Conservation (phyloP, 805 yeast genomes). For the Candida gorgasii region DNA sequence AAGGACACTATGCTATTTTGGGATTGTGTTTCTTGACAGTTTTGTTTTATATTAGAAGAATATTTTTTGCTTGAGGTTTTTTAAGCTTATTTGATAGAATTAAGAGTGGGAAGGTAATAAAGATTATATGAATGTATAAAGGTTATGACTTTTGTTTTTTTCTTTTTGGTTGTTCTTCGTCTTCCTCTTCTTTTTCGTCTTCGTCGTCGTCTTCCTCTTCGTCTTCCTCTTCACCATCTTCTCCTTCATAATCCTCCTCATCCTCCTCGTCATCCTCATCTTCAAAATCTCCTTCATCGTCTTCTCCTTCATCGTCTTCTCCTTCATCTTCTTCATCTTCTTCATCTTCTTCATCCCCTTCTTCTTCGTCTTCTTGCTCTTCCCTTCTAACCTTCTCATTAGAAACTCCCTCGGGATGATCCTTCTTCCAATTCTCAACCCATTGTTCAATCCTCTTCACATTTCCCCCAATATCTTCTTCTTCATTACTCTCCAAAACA, state of each 20-base stretch:
- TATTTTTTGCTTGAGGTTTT: conserved; percentile 15
- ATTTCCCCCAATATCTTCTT: conserved; percentile 80
- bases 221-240: conserved; percentile 16
- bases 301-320: conserved; percentile 9
- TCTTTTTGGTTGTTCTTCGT: conserved; percentile 1
- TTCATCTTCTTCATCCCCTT: conserved; percentile 17
- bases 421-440: conserved; percentile 72
- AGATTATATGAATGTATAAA: neutral
- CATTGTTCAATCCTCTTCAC: conserved; percentile 74
- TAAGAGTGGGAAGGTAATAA: neutral
- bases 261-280: conserved; percentile 15
- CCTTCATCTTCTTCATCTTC: conserved; percentile 10
- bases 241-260: conserved; percentile 20
- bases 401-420: conserved; percentile 40
- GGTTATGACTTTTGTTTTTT: conserved; percentile 5
- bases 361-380: conserved; percentile 16
- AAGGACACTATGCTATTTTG: conserved; percentile 49
- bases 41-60: conserved; percentile 36
- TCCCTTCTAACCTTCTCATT: conserved; percentile 23
- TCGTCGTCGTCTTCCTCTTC: conserved; percentile 14
- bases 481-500: conserved; percentile 69
- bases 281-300: conserved; percentile 13
- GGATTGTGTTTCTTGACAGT: conserved; percentile 32
- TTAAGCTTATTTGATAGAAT: neutral
- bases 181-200: conserved; percentile 12